phyloP scores from a whole-genome alignment of 352 stramenopile genomes.

The Discostella stelligera region DNA sequence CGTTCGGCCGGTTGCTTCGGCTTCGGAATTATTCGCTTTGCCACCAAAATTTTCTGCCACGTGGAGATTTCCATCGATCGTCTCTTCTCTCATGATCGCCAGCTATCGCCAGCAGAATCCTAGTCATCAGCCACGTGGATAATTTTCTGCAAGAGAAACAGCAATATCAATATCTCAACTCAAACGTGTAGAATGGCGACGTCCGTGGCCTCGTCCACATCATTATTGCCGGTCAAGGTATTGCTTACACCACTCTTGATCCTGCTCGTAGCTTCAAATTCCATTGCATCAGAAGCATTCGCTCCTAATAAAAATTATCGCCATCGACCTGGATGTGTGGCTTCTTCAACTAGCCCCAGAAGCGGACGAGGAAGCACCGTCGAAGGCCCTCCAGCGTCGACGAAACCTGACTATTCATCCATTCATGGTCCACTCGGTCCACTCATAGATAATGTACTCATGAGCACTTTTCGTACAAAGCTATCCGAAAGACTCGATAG shows the following conservation, averaged over 20 bases:
- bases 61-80: too few relatives aligned
- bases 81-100: too few relatives aligned
- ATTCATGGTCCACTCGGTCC: slow-evolving; percentile 72
- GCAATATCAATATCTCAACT: too few relatives aligned
- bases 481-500: slow-evolving; percentile 55
- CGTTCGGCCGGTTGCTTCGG: not conserved
- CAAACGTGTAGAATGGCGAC: not conserved
- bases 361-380: slow-evolving; percentile 21
- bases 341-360: not conserved
- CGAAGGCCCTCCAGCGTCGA: slow-evolving; percentile 57
- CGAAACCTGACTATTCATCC: slow-evolving; percentile 71
- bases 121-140: too few relatives aligned
- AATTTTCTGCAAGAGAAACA: too few relatives aligned
- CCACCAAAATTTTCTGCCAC: too few relatives aligned
- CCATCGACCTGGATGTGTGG: not conserved
- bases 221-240: not conserved
- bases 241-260: slow-evolving; percentile 3
- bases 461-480: slow-evolving; percentile 67
- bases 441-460: slow-evolving; percentile 61
- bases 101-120: too few relatives aligned
- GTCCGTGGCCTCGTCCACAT: not conserved
- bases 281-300: slow-evolving; percentile 4
- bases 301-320: not conserved
- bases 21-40: not conserved
- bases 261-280: not conserved